These are phyloP conservation scores for Endocalyx cinctus DNA, from an alignment of 2,329 filamentous ascomycete genomes.

Conservation along the genomic window DNA sequence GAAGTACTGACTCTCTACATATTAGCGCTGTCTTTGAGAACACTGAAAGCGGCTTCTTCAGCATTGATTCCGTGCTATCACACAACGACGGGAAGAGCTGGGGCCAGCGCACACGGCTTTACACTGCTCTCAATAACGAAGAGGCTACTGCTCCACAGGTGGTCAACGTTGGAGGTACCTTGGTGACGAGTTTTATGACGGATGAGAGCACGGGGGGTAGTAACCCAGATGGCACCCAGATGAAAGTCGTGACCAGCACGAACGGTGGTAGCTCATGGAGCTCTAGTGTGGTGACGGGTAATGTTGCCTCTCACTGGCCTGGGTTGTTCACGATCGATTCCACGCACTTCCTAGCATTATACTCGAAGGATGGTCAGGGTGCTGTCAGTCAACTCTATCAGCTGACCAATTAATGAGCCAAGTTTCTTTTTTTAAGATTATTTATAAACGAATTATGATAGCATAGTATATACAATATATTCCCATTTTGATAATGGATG, in stretches of 20 bases:
- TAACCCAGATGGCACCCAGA: slow-evolving; percentile 21
- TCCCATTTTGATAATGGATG: too few species aligned
- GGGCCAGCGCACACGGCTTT: slow-evolving; percentile 32
- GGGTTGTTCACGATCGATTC: slow-evolving; percentile 22
- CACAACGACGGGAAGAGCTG: slow-evolving; percentile 38
- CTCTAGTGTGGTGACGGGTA: slow-evolving; percentile 18
- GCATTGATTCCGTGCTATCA: slow-evolving; percentile 32
- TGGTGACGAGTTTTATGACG: slow-evolving; percentile 41
- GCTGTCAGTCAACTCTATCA: slow-evolving; percentile 20
- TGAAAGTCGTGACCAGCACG: slow-evolving; percentile 27
- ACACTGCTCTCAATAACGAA: slow-evolving; percentile 28
- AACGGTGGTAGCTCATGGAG: slow-evolving; percentile 24
- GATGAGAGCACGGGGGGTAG: slow-evolving; percentile 31
- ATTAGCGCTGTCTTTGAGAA: slow-evolving; percentile 40
- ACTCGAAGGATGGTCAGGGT: slow-evolving; percentile 21
- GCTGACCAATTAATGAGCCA: slow-evolving; percentile 13
- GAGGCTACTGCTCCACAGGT: slow-evolving; percentile 38
- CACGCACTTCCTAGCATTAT: slow-evolving; percentile 23
- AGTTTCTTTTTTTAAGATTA: too few species aligned
- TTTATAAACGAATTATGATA: too few species aligned
- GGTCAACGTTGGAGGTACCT: slow-evolving; percentile 34
- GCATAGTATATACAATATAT: too few species aligned
- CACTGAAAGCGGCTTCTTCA: slow-evolving; percentile 28
- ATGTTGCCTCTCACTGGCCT: slow-evolving; percentile 26
- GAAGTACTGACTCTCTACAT: too few species aligned